Evolutionary conservation across 177 flowering plant species (phyloP).

Genomic region (Vitis hybrid): DNA sequence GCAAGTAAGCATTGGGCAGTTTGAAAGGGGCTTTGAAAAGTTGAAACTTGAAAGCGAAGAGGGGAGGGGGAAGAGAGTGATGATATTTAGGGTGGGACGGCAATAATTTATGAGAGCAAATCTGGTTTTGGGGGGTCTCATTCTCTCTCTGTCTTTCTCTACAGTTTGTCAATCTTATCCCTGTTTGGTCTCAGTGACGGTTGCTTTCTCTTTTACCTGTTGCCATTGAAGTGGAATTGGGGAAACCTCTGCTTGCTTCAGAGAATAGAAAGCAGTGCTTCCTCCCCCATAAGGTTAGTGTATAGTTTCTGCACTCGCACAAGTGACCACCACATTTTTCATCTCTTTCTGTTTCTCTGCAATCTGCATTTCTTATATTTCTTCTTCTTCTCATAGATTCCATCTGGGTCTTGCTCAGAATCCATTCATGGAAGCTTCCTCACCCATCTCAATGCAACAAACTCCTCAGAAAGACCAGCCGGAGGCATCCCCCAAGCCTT

Average conservation of each 20-base stretch:
- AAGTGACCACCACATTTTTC: background rate
- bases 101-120: too few species aligned
- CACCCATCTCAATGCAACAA: conserved; percentile 29
- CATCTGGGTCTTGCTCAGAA: conserved; percentile 17
- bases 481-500: conserved; percentile 45
- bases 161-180: background rate
- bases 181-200: background rate
- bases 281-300: background rate
- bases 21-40: too few species aligned
- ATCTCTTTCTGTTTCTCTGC: background rate
- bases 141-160: conserved; percentile 8
- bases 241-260: conserved; percentile 10
- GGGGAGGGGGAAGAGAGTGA: too few species aligned
- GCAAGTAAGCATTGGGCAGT: too few species aligned
- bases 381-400: conserved; percentile 3
- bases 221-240: background rate
- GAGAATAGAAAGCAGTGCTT: conserved; percentile 15
- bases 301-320: background rate
- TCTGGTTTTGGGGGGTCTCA: background rate
- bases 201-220: conserved; percentile 10
- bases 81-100: too few species aligned
- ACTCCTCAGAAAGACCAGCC: conserved; percentile 18
- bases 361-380: conserved; percentile 2
- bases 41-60: too few species aligned
- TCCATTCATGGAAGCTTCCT: conserved; percentile 31